phyloP scores from a whole-genome alignment of 1,139 yeast species.

The Schizosaccharomyces versatilis region DNA sequence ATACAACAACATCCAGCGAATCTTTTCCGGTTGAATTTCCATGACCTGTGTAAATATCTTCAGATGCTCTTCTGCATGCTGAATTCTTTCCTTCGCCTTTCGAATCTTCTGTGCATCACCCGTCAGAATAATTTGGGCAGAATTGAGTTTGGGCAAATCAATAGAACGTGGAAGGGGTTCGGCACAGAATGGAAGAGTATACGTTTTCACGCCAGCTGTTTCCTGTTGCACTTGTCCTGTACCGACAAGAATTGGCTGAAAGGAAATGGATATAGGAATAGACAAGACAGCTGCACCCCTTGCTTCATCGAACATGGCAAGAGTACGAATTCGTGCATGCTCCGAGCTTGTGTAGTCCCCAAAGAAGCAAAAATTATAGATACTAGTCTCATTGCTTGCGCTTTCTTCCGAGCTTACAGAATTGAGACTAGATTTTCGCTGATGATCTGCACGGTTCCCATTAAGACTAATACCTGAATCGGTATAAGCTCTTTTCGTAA shows the following conservation, averaged over 20 bases:
- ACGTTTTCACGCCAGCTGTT: neutral
- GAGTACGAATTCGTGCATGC: neutral
- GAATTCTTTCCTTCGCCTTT: neutral
- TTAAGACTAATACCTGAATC: no score
- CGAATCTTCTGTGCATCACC: neutral
- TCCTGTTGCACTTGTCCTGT: constrained; percentile 89
- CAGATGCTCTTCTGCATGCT: neutral
- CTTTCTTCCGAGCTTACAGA: no score
- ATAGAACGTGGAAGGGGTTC: neutral
- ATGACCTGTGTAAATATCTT: neutral
- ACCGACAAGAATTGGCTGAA: constrained; percentile 9
- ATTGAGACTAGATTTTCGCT: no score
- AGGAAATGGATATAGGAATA: neutral
- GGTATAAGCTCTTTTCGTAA: no score
- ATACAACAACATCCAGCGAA: neutral
- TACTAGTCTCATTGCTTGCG: no score
- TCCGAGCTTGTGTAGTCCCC: neutral
- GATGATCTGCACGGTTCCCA: no score
- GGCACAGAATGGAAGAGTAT: neutral
- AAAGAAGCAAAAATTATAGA: neutral
- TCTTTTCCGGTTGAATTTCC: neutral
- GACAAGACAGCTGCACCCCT: neutral
- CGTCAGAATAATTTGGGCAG: neutral
- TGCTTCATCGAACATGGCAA: neutral
- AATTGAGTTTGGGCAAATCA: neutral